phyloP scores from a whole-genome alignment of 345 rosid species.

The Boechera divaricarpa region DNA sequence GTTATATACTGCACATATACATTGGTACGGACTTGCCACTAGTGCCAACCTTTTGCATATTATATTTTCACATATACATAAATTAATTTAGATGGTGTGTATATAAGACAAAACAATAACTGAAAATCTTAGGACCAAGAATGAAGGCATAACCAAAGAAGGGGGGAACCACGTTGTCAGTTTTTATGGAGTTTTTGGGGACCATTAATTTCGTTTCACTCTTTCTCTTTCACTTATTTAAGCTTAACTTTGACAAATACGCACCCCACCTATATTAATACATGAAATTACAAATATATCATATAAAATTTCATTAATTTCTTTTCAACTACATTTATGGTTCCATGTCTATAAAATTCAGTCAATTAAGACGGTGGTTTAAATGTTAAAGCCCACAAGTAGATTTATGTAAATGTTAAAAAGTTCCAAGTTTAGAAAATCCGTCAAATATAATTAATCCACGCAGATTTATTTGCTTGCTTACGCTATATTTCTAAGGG shows the following conservation, averaged over 20 bases:
- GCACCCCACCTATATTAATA: constrained; percentile 32
- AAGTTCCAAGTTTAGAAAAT: constrained; percentile 41
- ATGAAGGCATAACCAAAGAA: constrained; percentile 43
- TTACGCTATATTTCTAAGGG: not conserved
- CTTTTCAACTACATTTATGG: constrained; percentile 40
- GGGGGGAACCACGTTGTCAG: constrained; percentile 48
- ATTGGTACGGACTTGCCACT: constrained; percentile 43
- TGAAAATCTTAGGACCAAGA: constrained; percentile 45
- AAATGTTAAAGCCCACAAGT: constrained; percentile 44
- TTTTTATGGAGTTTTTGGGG: constrained; percentile 37
- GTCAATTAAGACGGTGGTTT: constrained; percentile 43
- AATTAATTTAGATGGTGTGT: constrained; percentile 21
- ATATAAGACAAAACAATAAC: constrained; percentile 37
- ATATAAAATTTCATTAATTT: constrained; percentile 19
- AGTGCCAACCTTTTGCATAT: constrained; percentile 32
- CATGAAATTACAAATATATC: not conserved
- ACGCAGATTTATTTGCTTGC: constrained; percentile 15
- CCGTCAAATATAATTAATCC: constrained; percentile 22
- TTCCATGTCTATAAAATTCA: constrained; percentile 7
- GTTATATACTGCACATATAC: constrained; percentile 45
- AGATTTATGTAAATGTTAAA: constrained; percentile 47
- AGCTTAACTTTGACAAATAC: constrained; percentile 40
- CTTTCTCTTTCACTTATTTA: constrained; percentile 43
- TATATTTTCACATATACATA: constrained; percentile 14
- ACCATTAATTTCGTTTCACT: constrained; percentile 37